Conservation (phyloP, 1,284 basidiomycete genomes). For the Taiwanofungus camphoratus region DNA sequence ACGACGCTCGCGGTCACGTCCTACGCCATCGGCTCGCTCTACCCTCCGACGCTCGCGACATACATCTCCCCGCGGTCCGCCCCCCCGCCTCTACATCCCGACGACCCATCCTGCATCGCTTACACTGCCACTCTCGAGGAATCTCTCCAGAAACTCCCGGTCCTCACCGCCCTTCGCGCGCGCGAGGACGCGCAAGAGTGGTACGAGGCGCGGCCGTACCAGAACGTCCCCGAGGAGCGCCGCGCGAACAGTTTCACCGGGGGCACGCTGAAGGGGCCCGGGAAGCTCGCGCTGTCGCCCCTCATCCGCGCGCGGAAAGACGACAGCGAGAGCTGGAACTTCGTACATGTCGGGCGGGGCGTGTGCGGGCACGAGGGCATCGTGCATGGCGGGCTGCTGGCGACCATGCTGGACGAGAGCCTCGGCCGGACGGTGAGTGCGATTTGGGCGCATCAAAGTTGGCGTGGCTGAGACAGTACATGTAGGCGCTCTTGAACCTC, state of each 20-base stretch:
- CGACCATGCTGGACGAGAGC: conserved; percentile 86
- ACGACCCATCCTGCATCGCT: conserved; percentile 56
- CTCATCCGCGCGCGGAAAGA: conserved; percentile 72
- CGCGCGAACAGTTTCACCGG: conserved; percentile 79
- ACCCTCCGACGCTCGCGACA: conserved; percentile 54
- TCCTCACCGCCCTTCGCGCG: conserved; percentile 49
- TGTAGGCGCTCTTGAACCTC: conserved; percentile 77
- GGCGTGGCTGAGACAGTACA: not conserved
- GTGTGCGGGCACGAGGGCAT: conserved; percentile 94
- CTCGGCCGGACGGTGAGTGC: conserved; percentile 73
- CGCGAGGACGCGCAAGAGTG: conserved; percentile 49
- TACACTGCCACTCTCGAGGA: conserved; percentile 63
- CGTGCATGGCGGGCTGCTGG: conserved; percentile 88
- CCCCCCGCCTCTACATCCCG: conserved; percentile 59
- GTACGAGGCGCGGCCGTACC: conserved; percentile 79
- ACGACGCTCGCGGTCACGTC: conserved; percentile 22
- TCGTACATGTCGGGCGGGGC: conserved; percentile 81
- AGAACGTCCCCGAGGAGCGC: conserved; percentile 59
- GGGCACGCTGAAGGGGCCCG: conserved; percentile 81
- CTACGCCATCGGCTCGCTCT: conserved; percentile 55
- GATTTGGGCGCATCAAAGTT: not conserved
- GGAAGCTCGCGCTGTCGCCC: conserved; percentile 75
- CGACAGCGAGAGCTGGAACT: conserved; percentile 62
- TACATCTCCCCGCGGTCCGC: conserved; percentile 70
- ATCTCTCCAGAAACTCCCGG: conserved; percentile 58